These are phyloP conservation scores for Coniochaeta sp. DNA, from an alignment of 2,329 filamentous ascomycete genomes.

Conservation along the genomic window DNA sequence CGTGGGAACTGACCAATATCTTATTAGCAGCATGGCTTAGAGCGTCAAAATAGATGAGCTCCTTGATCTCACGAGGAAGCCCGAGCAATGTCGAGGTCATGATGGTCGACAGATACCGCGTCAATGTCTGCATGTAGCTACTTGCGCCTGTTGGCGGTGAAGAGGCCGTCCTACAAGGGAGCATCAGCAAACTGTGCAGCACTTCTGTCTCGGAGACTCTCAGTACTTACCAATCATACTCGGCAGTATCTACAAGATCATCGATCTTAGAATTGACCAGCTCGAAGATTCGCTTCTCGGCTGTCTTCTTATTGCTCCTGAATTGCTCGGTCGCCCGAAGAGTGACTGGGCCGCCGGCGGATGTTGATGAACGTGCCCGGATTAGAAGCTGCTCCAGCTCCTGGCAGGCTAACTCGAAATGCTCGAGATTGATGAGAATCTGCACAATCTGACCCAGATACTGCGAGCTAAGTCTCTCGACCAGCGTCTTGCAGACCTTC, in stretches of 20 bases:
- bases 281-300: conserved; percentile 96
- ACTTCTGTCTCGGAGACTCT: not conserved
- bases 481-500: conserved; percentile 84
- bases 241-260: conserved; percentile 90
- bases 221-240: conserved; percentile 75
- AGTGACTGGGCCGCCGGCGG: conserved; percentile 71
- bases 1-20: conserved; percentile 54
- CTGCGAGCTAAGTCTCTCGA: conserved; percentile 82
- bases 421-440: conserved; percentile 93
- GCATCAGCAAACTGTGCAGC: not conserved
- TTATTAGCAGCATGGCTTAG: conserved; percentile 83
- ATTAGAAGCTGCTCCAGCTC: conserved; percentile 85
- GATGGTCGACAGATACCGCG: conserved; percentile 86
- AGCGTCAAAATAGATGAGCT: conserved; percentile 96
- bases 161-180: conserved; percentile 36
- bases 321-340: conserved; percentile 83
- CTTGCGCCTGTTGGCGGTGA: conserved; percentile 65
- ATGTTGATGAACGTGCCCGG: conserved; percentile 73
- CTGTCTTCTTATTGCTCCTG: conserved; percentile 83
- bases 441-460: conserved; percentile 98
- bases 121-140: conserved; percentile 93
- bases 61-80: conserved; percentile 91
- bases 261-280: conserved; percentile 98
- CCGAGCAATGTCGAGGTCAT: conserved; percentile 93
- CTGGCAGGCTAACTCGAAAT: conserved; percentile 89